Conservation (phyloP, 129 eudicot species). For the Kitagawia praeruptora region DNA sequence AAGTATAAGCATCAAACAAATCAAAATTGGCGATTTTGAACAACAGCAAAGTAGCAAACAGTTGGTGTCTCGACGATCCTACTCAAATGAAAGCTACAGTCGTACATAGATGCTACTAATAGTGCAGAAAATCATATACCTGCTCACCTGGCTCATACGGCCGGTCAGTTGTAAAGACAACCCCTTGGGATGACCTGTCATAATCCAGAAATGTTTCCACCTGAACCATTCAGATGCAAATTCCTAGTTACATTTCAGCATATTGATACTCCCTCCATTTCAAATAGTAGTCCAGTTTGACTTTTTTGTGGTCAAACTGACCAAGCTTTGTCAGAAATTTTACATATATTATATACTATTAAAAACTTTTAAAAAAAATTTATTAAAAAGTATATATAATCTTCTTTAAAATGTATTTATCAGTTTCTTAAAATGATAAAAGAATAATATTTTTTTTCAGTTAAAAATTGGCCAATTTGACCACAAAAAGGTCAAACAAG, state of each 20-base stretch:
- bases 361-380: too few relatives aligned
- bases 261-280: background rate
- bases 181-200: slow-evolving; percentile 84
- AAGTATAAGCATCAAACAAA: background rate
- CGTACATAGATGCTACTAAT: background rate
- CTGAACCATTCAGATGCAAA: slow-evolving; percentile 31
- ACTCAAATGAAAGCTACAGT: background rate
- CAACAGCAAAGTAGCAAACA: background rate
- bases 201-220: slow-evolving; percentile 89
- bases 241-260: slow-evolving; percentile 2
- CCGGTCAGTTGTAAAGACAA: slow-evolving; percentile 92
- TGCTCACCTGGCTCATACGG: slow-evolving; percentile 99
- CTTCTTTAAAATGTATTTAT: too few relatives aligned
- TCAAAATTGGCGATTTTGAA: background rate
- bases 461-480: too few relatives aligned
- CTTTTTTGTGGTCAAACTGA: too few relatives aligned
- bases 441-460: too few relatives aligned
- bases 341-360: too few relatives aligned
- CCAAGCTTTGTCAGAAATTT: too few relatives aligned
- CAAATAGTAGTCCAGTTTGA: too few relatives aligned
- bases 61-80: background rate
- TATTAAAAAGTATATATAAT: too few relatives aligned
- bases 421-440: too few relatives aligned
- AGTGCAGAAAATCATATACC: slow-evolving; percentile 35
- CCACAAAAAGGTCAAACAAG: too few relatives aligned